Base-by-base conservation (phyloP, 2,329 filamentous ascomycete species). In the Apiospora malaysiana region DNA sequence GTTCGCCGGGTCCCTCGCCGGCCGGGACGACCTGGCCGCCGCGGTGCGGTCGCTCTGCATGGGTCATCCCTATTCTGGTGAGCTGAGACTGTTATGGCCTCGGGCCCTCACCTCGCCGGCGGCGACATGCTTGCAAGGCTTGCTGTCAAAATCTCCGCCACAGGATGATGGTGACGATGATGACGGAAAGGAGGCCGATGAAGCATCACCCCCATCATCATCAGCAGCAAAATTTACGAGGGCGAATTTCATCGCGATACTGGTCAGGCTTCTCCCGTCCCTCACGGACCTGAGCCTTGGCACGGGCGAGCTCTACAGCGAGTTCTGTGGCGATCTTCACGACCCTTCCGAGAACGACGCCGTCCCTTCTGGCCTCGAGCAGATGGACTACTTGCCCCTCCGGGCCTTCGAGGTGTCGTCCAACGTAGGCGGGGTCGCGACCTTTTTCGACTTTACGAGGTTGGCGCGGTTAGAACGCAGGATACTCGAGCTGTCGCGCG, bases 231-330 rank as follows among this genome's bases (percentile, higher is more conserved):
- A 10, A 42, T 14, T 42, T 9, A 42, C 40, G 40, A 42, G 9
- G 40, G 40, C 40, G 40, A 9, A 42, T 42, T 9, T 42, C 9
- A 42, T 42, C 40, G 40, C 40, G 40, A 42, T 4, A 9, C 8
- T 49, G n/a, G n/a, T 49, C n/a, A 10, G 47, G n/a, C n/a, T 49
- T n/a, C 47, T 49, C 47, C 47, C 47, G 2, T 49, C 47, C n/a
- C 47, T 25, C 47, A 49, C 47, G n/a, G n/a, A 49, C n/a, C n/a
- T 49, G n/a, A 49, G n/a, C n/a, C n/a, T 49, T n/a, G 47, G 47
- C n/a, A 14, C 23, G 6, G 47, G 23, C 8, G 9, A 12, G 2
- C n/a, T 49, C n/a, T 32, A 32, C 32, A 32, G 32, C 3, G 32
- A 32, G 32, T 32, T 32, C 32, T 32, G 32, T 6, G 32, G 32